Percentiles rank a stretch among this genome's conserved stretches.
These are phyloP conservation scores for Mycosphaerella arachidis DNA, from an alignment of 2,329 filamentous ascomycete genomes.

Conservation along the genomic window DNA sequence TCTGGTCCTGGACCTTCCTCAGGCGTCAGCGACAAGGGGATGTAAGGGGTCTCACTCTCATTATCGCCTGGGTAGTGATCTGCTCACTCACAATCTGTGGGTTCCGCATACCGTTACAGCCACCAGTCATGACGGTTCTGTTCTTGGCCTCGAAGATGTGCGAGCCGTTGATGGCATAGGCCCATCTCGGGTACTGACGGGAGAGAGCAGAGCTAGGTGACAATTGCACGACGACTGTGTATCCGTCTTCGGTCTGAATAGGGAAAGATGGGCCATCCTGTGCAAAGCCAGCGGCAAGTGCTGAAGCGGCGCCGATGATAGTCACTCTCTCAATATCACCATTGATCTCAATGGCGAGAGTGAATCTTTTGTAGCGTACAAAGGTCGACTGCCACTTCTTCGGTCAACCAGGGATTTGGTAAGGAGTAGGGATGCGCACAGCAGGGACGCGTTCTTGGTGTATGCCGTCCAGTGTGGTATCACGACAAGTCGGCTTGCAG, in stretches of 20 bases:
- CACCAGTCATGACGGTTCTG: slow-evolving; percentile 31
- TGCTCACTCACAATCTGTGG: slow-evolving; percentile 21
- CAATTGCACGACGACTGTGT: slow-evolving; percentile 31
- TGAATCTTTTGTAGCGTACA: slow-evolving; percentile 31
- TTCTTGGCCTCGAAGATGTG: slow-evolving; percentile 31
- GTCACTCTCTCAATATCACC: slow-evolving; percentile 33
- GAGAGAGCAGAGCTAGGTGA: slow-evolving; percentile 29
- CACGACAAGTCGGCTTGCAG: slow-evolving; percentile 38
- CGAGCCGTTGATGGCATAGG: slow-evolving; percentile 22
- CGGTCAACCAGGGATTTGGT: slow-evolving; percentile 65
- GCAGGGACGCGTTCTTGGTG: slow-evolving; percentile 53
- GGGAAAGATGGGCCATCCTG: slow-evolving; percentile 27
- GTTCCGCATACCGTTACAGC: slow-evolving; percentile 23
- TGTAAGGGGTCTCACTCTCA: slow-evolving; percentile 11
- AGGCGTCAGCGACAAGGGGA: slow-evolving; percentile 16
- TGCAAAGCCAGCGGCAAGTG: slow-evolving; percentile 27
- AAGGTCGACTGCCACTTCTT: slow-evolving; percentile 59
- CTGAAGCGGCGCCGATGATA: slow-evolving; percentile 30
- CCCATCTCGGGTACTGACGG: slow-evolving; percentile 32
- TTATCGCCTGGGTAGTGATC: slow-evolving; percentile 30
- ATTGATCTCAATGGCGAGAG: slow-evolving; percentile 32
- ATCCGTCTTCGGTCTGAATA: slow-evolving; percentile 32
- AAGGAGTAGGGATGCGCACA: slow-evolving; percentile 56
- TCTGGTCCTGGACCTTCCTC: too few relatives aligned
- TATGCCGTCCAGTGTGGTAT: slow-evolving; percentile 31